A percentile compares a stretch with the other conserved stretches of the same genome.
These are phyloP conservation scores for Aotearoamyces nothofagi DNA, from an alignment of 2,329 filamentous ascomycete genomes.

Conservation along the genomic window DNA sequence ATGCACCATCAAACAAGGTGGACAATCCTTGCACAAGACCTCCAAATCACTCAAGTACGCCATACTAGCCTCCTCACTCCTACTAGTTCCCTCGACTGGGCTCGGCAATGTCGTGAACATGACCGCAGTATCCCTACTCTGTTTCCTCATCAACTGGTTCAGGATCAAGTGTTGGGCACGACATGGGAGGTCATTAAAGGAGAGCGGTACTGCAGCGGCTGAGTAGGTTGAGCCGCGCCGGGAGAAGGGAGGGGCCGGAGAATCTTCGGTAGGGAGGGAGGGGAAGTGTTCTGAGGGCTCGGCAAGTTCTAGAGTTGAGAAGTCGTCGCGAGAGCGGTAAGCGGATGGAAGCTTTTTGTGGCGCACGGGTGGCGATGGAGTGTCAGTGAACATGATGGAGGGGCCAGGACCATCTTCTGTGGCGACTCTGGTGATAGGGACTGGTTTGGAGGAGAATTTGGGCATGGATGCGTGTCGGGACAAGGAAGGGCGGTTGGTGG, in stretches of 20 bases:
- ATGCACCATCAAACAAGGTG: conserved; percentile 64
- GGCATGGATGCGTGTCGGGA: conserved; percentile 39
- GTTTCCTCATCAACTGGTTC: conserved; percentile 63
- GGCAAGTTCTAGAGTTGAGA: conserved; percentile 1
- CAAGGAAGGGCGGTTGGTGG: conserved; percentile 27
- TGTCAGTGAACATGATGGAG: conserved; percentile 60
- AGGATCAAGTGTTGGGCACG: conserved; percentile 75
- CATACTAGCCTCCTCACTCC: conserved; percentile 53
- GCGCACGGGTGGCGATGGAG: conserved; percentile 15
- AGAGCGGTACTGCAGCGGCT: conserved; percentile 50
- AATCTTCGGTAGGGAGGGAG: conserved; percentile 5
- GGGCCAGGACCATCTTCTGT: conserved; percentile 49
- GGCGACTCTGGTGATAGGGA: conserved; percentile 54
- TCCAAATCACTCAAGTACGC: conserved; percentile 67
- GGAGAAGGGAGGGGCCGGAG: conserved; percentile 4
- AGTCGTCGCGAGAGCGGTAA: conserved; percentile 7
- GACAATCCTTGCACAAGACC: conserved; percentile 60
- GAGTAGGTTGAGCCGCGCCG: conserved; percentile 30
- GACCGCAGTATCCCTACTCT: conserved; percentile 59
- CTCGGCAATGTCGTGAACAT: conserved; percentile 74
- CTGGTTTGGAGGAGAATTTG: conserved; percentile 58
- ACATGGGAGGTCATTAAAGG: conserved; percentile 76
- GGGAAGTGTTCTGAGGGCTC: conserved; percentile 7
- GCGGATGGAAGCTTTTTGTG: conserved; percentile 13
- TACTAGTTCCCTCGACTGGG: conserved; percentile 60